phyloP scores from a whole-genome alignment of 805 yeast genomes.

The Wickerhamiella allomyrinae region DNA sequence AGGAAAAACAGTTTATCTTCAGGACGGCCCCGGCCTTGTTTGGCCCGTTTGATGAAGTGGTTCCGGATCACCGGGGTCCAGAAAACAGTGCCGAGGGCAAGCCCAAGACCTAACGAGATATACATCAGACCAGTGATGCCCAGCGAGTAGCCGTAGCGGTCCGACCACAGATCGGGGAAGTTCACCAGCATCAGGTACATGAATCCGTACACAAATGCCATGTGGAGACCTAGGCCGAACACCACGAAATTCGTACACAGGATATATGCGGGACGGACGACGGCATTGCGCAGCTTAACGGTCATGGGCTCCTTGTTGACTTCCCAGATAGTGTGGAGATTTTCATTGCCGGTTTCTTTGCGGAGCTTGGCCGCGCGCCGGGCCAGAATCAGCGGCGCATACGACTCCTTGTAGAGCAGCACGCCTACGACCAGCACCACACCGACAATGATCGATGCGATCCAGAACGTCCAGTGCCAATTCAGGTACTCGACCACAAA shows the following conservation, averaged over 20 bases:
- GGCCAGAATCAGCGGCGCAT: constrained; percentile 38
- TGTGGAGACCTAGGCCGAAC: constrained; percentile 43
- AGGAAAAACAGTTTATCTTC: constrained; percentile 45
- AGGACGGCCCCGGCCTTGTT: constrained; percentile 41
- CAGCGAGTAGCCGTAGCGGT: constrained; percentile 32
- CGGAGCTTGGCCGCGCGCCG: constrained; percentile 35
- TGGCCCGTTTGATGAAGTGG: constrained; percentile 22
- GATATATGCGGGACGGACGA: constrained; percentile 42
- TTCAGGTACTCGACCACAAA: constrained; percentile 35
- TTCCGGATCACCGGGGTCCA: constrained; percentile 35
- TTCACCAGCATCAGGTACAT: constrained; percentile 49
- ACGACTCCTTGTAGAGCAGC: constrained; percentile 41
- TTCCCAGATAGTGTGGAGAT: constrained; percentile 48
- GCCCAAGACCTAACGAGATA: constrained; percentile 43
- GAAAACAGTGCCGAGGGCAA: constrained; percentile 33
- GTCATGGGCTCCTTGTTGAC: constrained; percentile 13
- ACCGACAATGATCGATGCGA: constrained; percentile 41
- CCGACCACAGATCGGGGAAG: constrained; percentile 40
- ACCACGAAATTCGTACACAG: constrained; percentile 49
- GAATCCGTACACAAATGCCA: constrained; percentile 55
- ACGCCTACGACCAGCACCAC: constrained; percentile 32
- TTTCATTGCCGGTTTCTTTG: constrained; percentile 39
- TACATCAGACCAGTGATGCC: constrained; percentile 47
- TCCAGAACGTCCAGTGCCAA: constrained; percentile 57
- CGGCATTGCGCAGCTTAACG: constrained; percentile 27